Percentiles rank a stretch among this genome's conserved stretches.
Conservation (phyloP, 768 basidiomycete species). For the Clitopilus passeckerianus region DNA sequence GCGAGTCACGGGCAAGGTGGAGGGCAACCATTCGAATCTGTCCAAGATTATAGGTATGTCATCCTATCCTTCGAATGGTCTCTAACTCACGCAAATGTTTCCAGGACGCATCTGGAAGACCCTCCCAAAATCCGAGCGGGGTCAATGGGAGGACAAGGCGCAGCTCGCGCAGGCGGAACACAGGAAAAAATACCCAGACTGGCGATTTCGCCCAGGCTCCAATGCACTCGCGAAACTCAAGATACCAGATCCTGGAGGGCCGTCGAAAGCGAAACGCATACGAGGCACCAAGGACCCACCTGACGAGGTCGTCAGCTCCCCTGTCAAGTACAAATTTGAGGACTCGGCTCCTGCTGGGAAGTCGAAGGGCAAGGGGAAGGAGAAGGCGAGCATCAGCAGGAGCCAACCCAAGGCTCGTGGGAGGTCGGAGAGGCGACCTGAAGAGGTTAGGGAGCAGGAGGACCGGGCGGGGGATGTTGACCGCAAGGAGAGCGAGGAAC, state of each 20-base stretch:
- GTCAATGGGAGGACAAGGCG: conserved; percentile 75
- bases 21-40: conserved; percentile 74
- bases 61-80: background rate
- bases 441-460: conserved; percentile 8
- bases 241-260: conserved; percentile 25
- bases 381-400: conserved; percentile 28
- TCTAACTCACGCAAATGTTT: background rate
- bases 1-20: conserved; percentile 70
- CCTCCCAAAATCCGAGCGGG: conserved; percentile 60
- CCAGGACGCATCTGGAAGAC: conserved; percentile 54
- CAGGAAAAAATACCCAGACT: conserved; percentile 70
- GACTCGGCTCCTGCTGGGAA: background rate
- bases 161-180: conserved; percentile 70
- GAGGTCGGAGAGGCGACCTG: conserved; percentile 9
- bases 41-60: conserved; percentile 76
- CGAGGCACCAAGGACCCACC: conserved; percentile 14
- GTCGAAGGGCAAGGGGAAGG: conserved; percentile 20
- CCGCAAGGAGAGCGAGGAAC: conserved; percentile 30
- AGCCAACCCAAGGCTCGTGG: conserved; percentile 14
- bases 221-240: conserved; percentile 36
- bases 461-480: conserved; percentile 1
- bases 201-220: conserved; percentile 70
- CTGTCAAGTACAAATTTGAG: background rate
- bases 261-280: conserved; percentile 9
- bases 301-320: conserved; percentile 12